phyloP scores from a whole-genome alignment of 225 moss, liverwort and hornwort genomes.

The Pleurozium schreberi region DNA sequence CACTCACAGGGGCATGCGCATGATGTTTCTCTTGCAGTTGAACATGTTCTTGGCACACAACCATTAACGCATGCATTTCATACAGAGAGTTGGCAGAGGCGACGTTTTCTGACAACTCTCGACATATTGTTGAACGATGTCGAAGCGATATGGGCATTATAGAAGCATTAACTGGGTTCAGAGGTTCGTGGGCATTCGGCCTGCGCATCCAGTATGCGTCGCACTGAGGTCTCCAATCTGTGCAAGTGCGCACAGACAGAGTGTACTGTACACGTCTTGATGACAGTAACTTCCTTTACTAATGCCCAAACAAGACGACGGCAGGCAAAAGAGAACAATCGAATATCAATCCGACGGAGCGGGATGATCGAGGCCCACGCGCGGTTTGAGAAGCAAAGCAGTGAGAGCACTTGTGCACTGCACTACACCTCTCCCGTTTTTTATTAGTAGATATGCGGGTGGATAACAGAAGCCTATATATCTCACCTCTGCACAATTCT shows the following conservation, averaged over 20 bases:
- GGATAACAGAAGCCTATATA: constrained; percentile 8
- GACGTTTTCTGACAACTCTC: not conserved
- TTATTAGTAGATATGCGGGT: constrained; percentile 34
- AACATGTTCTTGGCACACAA: not conserved
- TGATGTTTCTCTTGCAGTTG: not conserved
- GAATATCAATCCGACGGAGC: too few relatives aligned
- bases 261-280: not conserved
- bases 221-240: not conserved
- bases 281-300: too few relatives aligned
- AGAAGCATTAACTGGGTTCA: not conserved
- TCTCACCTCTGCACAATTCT: constrained; percentile 29
- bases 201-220: not conserved
- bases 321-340: not conserved
- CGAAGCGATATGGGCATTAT: not conserved
- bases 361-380: not conserved
- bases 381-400: not conserved
- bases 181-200: not conserved
- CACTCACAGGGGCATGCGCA: not conserved
- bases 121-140: not conserved
- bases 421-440: not conserved
- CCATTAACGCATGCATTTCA: not conserved
- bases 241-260: too few relatives aligned
- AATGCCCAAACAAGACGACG: not conserved
- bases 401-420: constrained; percentile 17
- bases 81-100: not conserved